Evolutionary conservation across 345 rosid species (phyloP).

Genomic region (Theobroma cacao): DNA sequence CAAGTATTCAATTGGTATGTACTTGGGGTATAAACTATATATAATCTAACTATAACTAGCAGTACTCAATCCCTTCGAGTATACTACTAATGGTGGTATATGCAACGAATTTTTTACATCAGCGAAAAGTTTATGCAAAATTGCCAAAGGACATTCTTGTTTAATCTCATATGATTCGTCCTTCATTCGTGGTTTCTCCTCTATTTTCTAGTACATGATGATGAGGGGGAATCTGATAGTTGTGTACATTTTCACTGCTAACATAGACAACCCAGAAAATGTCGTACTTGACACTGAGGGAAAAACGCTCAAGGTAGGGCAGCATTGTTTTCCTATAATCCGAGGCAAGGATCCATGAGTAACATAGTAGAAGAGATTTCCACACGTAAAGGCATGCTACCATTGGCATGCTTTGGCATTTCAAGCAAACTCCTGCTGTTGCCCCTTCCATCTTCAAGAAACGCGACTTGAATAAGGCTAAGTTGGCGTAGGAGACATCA

Average conservation of each 20-base stretch:
- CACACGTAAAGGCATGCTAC: conserved; percentile 41
- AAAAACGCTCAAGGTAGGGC: conserved; percentile 32
- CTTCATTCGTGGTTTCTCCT: conserved; percentile 17
- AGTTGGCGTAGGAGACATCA: conserved; percentile 37
- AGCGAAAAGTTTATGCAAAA: background rate
- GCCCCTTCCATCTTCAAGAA: conserved; percentile 51
- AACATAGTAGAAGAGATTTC: conserved; percentile 45
- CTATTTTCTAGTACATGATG: conserved; percentile 11
- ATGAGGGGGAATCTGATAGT: background rate
- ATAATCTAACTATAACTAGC: background rate
- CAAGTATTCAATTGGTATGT: background rate
- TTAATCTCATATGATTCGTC: conserved; percentile 19
- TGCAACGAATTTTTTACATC: background rate
- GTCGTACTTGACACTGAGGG: conserved; percentile 41
- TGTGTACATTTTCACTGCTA: conserved; percentile 19
- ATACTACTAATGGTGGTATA: background rate
- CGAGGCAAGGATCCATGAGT: conserved; percentile 44
- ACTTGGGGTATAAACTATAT: background rate
- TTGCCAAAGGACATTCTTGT: no score
- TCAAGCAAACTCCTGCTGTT: conserved; percentile 48
- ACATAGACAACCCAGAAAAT: conserved; percentile 47
- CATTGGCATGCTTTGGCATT: conserved; percentile 25
- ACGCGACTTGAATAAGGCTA: conserved; percentile 42
- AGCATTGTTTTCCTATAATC: conserved; percentile 29
- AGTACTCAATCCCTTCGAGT: background rate